These are phyloP conservation scores for Quercus rubra DNA, from an alignment of 306 rosid species.

Conservation along the genomic window DNA sequence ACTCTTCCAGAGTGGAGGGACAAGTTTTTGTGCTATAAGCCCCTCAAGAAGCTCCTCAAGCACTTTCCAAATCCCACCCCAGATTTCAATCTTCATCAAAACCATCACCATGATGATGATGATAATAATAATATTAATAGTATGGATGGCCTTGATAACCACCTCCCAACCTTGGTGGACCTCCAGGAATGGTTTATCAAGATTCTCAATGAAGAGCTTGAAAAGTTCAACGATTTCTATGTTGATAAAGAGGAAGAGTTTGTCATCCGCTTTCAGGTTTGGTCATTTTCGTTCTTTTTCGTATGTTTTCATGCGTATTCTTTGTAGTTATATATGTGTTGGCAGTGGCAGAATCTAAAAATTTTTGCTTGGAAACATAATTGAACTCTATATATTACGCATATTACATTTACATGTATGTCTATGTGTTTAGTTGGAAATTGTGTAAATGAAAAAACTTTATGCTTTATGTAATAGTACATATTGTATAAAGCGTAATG, in stretches of 20 bases:
- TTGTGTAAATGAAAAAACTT: too few species aligned
- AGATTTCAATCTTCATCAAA: constrained; percentile 18
- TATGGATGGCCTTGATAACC: not conserved
- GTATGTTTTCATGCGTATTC: not conserved
- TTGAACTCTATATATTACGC: too few species aligned
- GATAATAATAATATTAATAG: not conserved
- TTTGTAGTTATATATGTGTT: too few species aligned
- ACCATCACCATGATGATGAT: not conserved
- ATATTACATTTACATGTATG: too few species aligned
- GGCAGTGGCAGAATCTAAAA: too few species aligned
- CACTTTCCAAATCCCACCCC: constrained; percentile 22
- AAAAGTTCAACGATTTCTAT: constrained; percentile 83
- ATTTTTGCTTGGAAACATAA: too few species aligned
- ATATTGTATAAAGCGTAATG: too few species aligned
- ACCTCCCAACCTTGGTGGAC: constrained; percentile 14
- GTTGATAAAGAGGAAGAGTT: constrained; percentile 93
- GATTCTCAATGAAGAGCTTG: constrained; percentile 75
- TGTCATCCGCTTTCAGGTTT: constrained; percentile 88
- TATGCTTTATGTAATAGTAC: too few species aligned
- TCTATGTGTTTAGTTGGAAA: too few species aligned
- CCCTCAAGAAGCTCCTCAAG: constrained; percentile 78
- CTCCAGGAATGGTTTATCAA: constrained; percentile 73
- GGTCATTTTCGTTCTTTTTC: not conserved
- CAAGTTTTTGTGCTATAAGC: constrained; percentile 90
- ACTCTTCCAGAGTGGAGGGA: constrained; percentile 99